Evolutionary conservation across 2,329 filamentous ascomycete species (phyloP).

Genomic region (Trichophyton mentagrophytes): DNA sequence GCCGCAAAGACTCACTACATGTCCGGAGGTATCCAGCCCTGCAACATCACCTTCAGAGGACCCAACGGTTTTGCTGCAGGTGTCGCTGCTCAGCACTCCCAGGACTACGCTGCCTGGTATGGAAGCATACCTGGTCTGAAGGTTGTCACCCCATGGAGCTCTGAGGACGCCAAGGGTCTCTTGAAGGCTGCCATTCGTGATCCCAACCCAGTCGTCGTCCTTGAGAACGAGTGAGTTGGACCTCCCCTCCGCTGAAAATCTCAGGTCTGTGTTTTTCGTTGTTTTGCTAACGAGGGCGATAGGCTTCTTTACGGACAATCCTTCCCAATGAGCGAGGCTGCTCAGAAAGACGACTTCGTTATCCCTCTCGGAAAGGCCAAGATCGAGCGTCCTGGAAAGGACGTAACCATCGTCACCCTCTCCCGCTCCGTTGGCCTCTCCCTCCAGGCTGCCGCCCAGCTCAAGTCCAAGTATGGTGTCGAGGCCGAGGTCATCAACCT

Average conservation of each 20-base stretch:
- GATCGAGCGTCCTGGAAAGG: conserved; percentile 91
- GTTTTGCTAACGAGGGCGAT: conserved; percentile 12
- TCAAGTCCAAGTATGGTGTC: conserved; percentile 93
- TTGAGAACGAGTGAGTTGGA: conserved; percentile 59
- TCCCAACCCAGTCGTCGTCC: conserved; percentile 87
- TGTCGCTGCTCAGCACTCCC: conserved; percentile 94
- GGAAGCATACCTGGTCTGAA: conserved; percentile 95
- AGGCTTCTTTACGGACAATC: conserved; percentile 75
- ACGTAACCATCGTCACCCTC: conserved; percentile 86
- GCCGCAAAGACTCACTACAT: conserved; percentile 99
- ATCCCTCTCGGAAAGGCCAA: conserved; percentile 98
- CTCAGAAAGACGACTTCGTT: conserved; percentile 92
- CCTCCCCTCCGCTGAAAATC: neutral
- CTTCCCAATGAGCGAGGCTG: conserved; percentile 96
- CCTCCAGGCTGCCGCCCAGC: conserved; percentile 71
- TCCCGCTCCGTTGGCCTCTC: conserved; percentile 93
- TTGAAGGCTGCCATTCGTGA: conserved; percentile 96
- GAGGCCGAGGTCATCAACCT: conserved; percentile 97
- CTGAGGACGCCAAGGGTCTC: conserved; percentile 96
- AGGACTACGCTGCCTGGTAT: conserved; percentile 98
- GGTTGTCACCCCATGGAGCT: conserved; percentile 90
- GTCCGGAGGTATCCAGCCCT: conserved; percentile 98
- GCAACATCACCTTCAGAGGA: conserved; percentile 98
- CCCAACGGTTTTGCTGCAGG: conserved; percentile 96
- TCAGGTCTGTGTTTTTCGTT: neutral